Evolutionary conservation across 345 rosid genomes (phyloP), one percentile per base, ranked within the genome.

Genomic region (Eucalyptus tenuipes): DNA sequence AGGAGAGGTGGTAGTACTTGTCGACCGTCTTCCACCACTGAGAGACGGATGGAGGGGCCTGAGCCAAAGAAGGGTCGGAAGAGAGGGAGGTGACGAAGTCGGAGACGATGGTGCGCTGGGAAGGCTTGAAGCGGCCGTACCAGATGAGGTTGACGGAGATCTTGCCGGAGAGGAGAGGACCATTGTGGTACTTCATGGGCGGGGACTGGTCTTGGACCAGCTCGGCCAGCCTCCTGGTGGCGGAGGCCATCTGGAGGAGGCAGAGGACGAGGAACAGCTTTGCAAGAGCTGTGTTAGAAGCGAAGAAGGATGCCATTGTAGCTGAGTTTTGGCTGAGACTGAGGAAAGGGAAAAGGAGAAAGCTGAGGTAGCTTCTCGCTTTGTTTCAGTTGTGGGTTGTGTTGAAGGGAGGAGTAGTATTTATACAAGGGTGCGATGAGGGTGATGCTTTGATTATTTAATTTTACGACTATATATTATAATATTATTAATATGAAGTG

Each of bases 61-160:
- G 91, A 85, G 88, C 68, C 22, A 68, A 37, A 17, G 53, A 47
- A 13, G 93, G 59, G 22, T 89, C 86, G 24, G 94, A 59, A 3
- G 96, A 59, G 22, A 95, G 85, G 1, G 98, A 97, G 37, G 93
- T 17, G 9, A 96, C 68, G 90, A 96, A 96, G 88, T 95, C 97
- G 7, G 94, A 93, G 82, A 97, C 79, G 22, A 95, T 93, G 6
- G 97, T 94, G 33, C 93, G 93, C 48, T 95, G 97, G 25, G 95
- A 93, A 3, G 97, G 93, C 82, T 91, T 93, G 93, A 97, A 97
- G 18, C 93, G 91, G 61, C 99, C 99, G 49, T 96, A 96, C 98
- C 98, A 97, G 29, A 97, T 93, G 22, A 97, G 92, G 80, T 96
- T 96, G 48, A 96, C 71, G 37, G 98, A 92, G 85, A 95, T 88